Evolutionary conservation across 139 green algal species (phyloP).

Genomic region (Bryopsis sp.): DNA sequence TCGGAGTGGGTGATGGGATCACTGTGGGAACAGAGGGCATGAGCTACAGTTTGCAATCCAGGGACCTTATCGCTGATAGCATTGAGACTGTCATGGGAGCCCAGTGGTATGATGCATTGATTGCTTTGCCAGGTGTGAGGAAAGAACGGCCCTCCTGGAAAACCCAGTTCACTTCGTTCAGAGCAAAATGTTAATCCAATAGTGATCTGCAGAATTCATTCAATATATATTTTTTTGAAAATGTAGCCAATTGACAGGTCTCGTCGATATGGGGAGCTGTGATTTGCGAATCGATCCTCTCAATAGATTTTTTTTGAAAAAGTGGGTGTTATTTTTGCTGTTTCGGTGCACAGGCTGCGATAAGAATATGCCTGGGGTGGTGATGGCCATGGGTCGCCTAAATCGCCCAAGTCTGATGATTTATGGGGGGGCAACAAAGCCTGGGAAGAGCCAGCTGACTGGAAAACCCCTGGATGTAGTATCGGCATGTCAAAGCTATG

Average conservation of each 20-base stretch:
- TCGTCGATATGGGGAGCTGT: no score
- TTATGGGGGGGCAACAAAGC: constrained; percentile 96
- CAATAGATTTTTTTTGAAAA: no score
- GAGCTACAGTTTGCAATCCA: constrained; percentile 77
- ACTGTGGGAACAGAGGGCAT: constrained; percentile 98
- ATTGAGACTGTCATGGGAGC: constrained; percentile 96
- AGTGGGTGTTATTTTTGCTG: no score
- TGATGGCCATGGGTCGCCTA: constrained; percentile 94
- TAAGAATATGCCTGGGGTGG: constrained; percentile 96
- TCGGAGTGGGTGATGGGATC: constrained; percentile 90
- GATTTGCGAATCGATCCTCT: no score
- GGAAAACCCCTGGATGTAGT: constrained; percentile 82
- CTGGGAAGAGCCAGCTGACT: constrained; percentile 41
- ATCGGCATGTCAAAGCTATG: constrained; percentile 92
- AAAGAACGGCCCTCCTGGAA: neutral
- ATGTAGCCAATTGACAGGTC: no score
- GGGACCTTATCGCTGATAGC: constrained; percentile 89
- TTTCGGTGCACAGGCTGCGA: no score
- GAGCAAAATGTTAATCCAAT: no score
- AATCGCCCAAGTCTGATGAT: constrained; percentile 95
- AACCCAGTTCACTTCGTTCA: neutral
- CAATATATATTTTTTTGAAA: no score
- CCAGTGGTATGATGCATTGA: constrained; percentile 65
- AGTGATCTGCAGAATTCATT: no score
- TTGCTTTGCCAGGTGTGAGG: neutral